Evolutionary conservation across 2,329 filamentous ascomycete genomes (phyloP), one percentile per base, ranked within the genome.

Genomic region (Gaeumannomyces tritici): DNA sequence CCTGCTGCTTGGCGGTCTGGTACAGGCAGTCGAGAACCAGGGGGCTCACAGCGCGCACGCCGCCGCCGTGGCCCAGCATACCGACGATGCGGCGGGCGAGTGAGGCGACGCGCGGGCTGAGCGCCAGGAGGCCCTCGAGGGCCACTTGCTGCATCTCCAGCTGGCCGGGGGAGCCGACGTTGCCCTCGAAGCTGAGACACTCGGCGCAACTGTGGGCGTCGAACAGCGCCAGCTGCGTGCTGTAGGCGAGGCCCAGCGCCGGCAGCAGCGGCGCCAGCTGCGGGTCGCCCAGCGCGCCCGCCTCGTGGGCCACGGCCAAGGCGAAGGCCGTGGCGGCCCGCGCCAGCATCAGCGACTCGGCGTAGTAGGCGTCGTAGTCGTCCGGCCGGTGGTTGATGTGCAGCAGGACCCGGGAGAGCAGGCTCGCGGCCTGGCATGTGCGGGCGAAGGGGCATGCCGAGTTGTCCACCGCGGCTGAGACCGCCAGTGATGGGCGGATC

Each of bases 361-460:
- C 26, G 56, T 66, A 65, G 24, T 62, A 64, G 24, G n/a, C 13
- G 2, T 18, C 4, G 29, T 56, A 63, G 59, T 64, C 63, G 21
- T 54, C 57, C 21, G 60, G 51, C 21, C 18, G n/a, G 55, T 64
- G 56, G 59, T 64, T 65, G 27, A 42, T 57, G 59, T 66, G 64
- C 13, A 24, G 55, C n/a, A 63, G 57, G 28, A 65, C 63, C n/a
- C 65, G 64, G 8, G 64, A 63, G 7, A 66, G 61, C 13, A 66
- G 61, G 28, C 64, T 60, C 11, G 64, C 62, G 12, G 65, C 64
- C 58, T 66, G 65, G 57, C 65, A 66, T 11, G 64, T 62, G 15
- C 65, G 59, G 33, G 65, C 63, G 55, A 64, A 66, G 4, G 65
- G 62, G 3, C 64, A 59, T 3, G 62, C 65, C 9, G 60, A 56